Percentiles rank a stretch among this genome's conserved stretches.
These are phyloP conservation scores for Rhodotorula sp. DNA, from an alignment of 1,284 basidiomycete species.

Conservation along the genomic window DNA sequence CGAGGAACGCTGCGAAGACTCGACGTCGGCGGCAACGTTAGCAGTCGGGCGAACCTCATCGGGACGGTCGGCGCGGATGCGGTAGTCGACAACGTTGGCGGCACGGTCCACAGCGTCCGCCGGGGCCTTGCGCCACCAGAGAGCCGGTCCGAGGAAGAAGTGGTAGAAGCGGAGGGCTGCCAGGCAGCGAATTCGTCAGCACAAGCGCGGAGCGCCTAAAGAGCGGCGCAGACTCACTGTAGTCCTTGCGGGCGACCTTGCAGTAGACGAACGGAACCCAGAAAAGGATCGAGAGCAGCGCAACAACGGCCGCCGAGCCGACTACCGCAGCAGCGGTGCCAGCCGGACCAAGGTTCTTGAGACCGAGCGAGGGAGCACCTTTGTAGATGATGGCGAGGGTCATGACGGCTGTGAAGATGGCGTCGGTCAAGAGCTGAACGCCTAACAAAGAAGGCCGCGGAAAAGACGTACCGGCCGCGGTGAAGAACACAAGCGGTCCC, in stretches of 20 bases:
- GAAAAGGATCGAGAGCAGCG: slow-evolving; percentile 52
- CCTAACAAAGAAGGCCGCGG: too few relatives aligned
- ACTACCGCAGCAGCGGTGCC: slow-evolving; percentile 52
- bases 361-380: slow-evolving; percentile 53
- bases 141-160: slow-evolving; percentile 54
- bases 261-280: slow-evolving; percentile 55
- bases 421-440: too few relatives aligned
- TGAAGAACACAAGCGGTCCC: slow-evolving; percentile 54
- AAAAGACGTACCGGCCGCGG: slow-evolving; percentile 8
- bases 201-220: too few relatives aligned
- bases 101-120: slow-evolving; percentile 41
- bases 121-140: slow-evolving; percentile 53
- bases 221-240: slow-evolving; percentile 44
- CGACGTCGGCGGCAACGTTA: not conserved
- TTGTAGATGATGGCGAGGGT: slow-evolving; percentile 48
- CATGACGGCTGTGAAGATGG: slow-evolving; percentile 24
- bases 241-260: slow-evolving; percentile 55
- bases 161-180: slow-evolving; percentile 48
- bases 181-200: too few relatives aligned
- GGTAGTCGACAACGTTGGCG: slow-evolving; percentile 52
- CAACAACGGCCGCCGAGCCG: slow-evolving; percentile 51
- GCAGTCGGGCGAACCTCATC: not conserved
- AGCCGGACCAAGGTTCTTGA: slow-evolving; percentile 49
- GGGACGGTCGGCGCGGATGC: slow-evolving; percentile 26
- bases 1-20: not conserved